Evolutionary conservation across 2,329 filamentous ascomycete genomes (phyloP), one percentile per base, ranked within the genome.

Genomic region (Fusarium newnesense): DNA sequence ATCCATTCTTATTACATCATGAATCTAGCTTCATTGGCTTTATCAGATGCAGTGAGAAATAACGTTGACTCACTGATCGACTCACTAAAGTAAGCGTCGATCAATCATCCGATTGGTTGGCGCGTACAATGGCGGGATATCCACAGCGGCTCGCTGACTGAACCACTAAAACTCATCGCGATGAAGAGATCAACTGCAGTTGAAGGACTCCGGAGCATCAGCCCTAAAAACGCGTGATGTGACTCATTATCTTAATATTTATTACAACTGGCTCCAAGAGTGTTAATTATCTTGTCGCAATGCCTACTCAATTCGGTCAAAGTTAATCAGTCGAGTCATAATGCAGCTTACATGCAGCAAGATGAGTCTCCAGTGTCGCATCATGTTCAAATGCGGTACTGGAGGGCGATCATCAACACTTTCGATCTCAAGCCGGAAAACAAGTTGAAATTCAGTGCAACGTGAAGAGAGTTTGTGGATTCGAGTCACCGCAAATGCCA

Each of bases 151-250:
- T 32, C 30, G 10, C 30, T 32, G 5, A 32, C 11, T 40, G 12
- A 42, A 42, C 39, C 7, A 21, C 39, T 42, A 42, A 21, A 42
- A n/a, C 21, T 7, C 40, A 16, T n/a, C 13, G 40, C 21, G 1
- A 16, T 28, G 18, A 4, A 30, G 18, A 9, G 44, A 19, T 24
- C n/a, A 43, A 7, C 5, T 18, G 5, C 8, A 19, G 6, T 47
- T 16, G 13, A 28, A 32, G 19, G 4, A 8, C 3, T 6, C 7
- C 4, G 12, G 9, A 15, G 3, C 4, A 12, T 39, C 34, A 53
- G 34, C 19, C 19, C 13, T 53, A 18, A 1, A n/a, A 5, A 26
- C 19, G 2, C 4, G 13, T 13, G 0, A 53, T 16, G 7, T 37
- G 50, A 39, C 15, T 50, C 47, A n/a, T n/a, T n/a, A n/a, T n/a